Base-by-base conservation (phyloP, 2,329 filamentous ascomycete genomes). In the Pochonia chlamydosporia region DNA sequence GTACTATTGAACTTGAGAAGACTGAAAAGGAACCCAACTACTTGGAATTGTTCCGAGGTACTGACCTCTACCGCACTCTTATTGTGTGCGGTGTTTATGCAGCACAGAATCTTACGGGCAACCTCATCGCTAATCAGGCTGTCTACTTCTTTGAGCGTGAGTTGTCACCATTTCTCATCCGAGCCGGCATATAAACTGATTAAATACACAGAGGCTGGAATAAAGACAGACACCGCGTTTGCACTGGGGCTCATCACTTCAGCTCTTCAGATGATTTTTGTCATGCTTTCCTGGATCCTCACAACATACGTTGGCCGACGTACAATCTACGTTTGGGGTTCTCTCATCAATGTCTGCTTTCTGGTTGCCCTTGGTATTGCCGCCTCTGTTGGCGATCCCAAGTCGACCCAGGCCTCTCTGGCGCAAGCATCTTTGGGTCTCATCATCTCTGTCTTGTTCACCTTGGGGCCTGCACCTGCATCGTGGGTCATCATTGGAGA, bases 71-170 rank as follows among this genome's bases (percentile, higher is more conserved):
- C 59, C 74, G 78, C 49, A 81, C 78, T 3, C 59, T 71, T 44
- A 81, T 81, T 49, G 74, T 76, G 4, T 79, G 75, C 56, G 64
- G 71, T 68, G 72, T 81, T 7, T 81, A 81, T 61, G 74, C 75
- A 1, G 71, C 78, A 18, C 78, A 81, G 62, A 81, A 81, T 56
- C 65, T 82, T 41, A 76, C 78, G 1, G 78, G 79, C 58, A 82
- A 81, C 57, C 57, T 81, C 36, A 81, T 82, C 52, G 78, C 78
- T 56, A 81, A 82, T 59, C 78, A 82, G 58, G 76, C 78, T 4
- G 75, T 76, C 42, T 82, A 75, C 61, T 82, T 82, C 63, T 82
- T 82, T 43, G 59, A 71, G 50, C 62, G 61, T 62, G 40, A 55
- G 58, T 60, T 42, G 3, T 16, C 28, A 5, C 5, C n/a, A 3